phyloP scores from a whole-genome alignment of 768 basidiomycete species.

The Boletus barrowsii region DNA sequence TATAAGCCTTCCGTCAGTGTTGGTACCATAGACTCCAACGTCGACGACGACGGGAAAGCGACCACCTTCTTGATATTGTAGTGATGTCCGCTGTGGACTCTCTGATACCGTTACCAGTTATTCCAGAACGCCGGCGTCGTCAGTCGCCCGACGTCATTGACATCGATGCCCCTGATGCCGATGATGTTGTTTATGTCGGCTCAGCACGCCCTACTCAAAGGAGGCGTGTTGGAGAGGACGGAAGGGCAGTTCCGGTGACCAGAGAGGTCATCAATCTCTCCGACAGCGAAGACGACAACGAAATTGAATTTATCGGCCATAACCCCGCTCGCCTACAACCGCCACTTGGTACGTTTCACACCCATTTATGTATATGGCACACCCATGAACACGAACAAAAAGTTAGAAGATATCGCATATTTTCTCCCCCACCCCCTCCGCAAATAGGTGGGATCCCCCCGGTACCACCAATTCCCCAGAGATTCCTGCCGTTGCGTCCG shows the following conservation, averaged over 20 bases:
- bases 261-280: conserved; percentile 33
- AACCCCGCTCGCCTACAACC: conserved; percentile 17
- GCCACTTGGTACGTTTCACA: conserved; percentile 15
- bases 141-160: conserved; percentile 39
- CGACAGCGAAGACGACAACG: conserved; percentile 41
- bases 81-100: conserved; percentile 23
- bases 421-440: conserved; percentile 50
- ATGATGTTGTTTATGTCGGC: conserved; percentile 28
- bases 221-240: conserved; percentile 24
- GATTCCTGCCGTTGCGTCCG: conserved; percentile 39
- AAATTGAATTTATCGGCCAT: conserved; percentile 27
- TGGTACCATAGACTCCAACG: conserved; percentile 10
- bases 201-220: conserved; percentile 25
- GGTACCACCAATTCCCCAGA: conserved; percentile 47
- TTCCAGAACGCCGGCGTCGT: conserved; percentile 13
- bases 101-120: not conserved
- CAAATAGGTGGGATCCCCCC: conserved; percentile 45
- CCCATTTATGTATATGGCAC: not conserved
- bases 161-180: conserved; percentile 40
- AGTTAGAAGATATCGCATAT: conserved; percentile 28
- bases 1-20: conserved; percentile 5
- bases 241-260: conserved; percentile 14
- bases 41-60: conserved; percentile 16
- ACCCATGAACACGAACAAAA: not conserved
- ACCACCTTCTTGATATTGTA: not conserved